Base-by-base conservation (phyloP, 2,329 filamentous ascomycete genomes). In the Fusarium sp. region DNA sequence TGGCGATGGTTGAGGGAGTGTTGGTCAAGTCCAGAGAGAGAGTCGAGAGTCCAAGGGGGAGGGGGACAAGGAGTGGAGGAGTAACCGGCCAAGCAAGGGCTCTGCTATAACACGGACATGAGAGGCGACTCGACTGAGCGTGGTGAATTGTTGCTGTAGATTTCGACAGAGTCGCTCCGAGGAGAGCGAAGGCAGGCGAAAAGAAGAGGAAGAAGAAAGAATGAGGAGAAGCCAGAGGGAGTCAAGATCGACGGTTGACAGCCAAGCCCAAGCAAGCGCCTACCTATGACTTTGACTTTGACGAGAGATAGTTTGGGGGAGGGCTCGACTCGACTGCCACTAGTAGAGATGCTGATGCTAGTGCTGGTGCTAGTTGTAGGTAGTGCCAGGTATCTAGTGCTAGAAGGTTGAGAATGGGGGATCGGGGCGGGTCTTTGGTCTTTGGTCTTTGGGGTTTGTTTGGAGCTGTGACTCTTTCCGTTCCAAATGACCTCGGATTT, bases 81-180 rank as follows among this genome's bases (percentile, higher is more conserved):
- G 46, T 65, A 57, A 55, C 49, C 48, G 49, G 57, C 58, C 58
- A 53, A 58, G 58, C 58, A 53, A 58, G 58, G 60, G 63, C 63
- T 73, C 69, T 72, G 71, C 73, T 76, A 76, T 75, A 73, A 76
- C 68, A 61, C 66, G 65, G 47, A 70, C 74, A 76, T 75, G 68
- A 66, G 63, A 71, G 57, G 63, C 66, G 57, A 43, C 41, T 55
- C 35, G 23, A 36, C 29, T 31, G 32, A 17, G 21, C 19, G 36
- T 31, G 27, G 39, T 27, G 38, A 44, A 25, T 25, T 25, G 23
- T 25, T 25, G 23, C 23, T 25, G 23, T 25, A 6, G 23, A 23
- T 36, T 36, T 36, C 35, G 64, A 53, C 44, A 52, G 45, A 49
- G 49, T 51, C 67, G 55, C 68, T 64, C 60, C 44, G 55, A 61